Evolutionary conservation across 1,284 basidiomycete genomes (phyloP).

Genomic region (Trichosporon sp.): DNA sequence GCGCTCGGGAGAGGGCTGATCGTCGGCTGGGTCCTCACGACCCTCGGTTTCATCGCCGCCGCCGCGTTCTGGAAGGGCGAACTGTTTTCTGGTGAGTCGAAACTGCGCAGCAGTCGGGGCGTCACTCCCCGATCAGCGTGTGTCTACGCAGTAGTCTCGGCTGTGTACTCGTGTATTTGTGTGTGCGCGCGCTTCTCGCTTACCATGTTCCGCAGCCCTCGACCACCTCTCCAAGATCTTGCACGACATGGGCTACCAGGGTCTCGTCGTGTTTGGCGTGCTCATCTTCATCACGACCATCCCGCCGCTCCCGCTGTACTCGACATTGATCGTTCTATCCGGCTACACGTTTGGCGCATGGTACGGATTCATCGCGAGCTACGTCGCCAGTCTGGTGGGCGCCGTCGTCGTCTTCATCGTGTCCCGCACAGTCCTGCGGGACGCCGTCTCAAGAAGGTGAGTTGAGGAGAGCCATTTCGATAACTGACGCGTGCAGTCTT

Average conservation of each 20-base stretch:
- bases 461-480: constrained; percentile 23
- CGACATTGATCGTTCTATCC: constrained; percentile 60
- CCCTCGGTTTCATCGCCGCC: constrained; percentile 46
- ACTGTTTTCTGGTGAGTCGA: constrained; percentile 49
- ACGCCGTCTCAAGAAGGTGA: constrained; percentile 48
- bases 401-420: constrained; percentile 59
- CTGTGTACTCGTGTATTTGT: neutral
- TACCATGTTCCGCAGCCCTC: constrained; percentile 40
- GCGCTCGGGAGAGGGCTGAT: constrained; percentile 46
- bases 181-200: neutral
- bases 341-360: constrained; percentile 61
- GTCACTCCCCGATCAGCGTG: too few relatives aligned
- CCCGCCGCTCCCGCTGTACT: constrained; percentile 61
- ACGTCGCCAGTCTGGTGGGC: constrained; percentile 58
- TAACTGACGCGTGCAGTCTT: constrained; percentile 36
- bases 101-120: neutral
- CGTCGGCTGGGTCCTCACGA: constrained; percentile 52
- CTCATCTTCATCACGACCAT: constrained; percentile 56
- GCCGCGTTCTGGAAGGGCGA: constrained; percentile 52
- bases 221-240: constrained; percentile 50
- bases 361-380: constrained; percentile 60
- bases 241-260: constrained; percentile 47
- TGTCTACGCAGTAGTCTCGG: neutral
- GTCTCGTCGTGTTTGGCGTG: constrained; percentile 53
- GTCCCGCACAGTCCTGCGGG: constrained; percentile 47